Evolutionary conservation across 345 rosid species (phyloP), one percentile per base, ranked within the genome.

Genomic region (Pistacia integerrima): DNA sequence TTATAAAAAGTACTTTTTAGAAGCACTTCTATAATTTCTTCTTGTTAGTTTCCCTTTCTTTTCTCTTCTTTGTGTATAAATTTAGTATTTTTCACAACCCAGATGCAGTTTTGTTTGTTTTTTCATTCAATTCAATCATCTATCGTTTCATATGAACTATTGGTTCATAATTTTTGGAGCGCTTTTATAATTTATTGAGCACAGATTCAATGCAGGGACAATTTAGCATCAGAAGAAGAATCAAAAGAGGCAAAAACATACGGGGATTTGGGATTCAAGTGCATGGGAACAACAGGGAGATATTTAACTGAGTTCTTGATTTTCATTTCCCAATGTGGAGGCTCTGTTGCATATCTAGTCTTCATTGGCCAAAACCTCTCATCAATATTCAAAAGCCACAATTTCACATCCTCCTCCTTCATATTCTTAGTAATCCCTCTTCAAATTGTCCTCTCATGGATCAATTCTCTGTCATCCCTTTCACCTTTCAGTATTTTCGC

Each of bases 401-500:
- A 20, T 55, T 59, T 88, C 62, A 82, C 66, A 11, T 61, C 54
- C 78, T 70, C 85, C 3, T 81, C 90, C 25, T 92, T 80, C 82
- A 85, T 96, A 70, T 87, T 96, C 81, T 56, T 93, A 76, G 76
- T 93, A 35, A 93, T 89, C 70, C 98, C 99, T 0, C 64, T 93
- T 60, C 89, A 93, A 79, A 90, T 89, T 46, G 88, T 75, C 3
- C 83, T 96, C 69, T 92, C 97, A 0, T 96, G 97, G 97, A 89
- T 91, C 75, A 77, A 83, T 64, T 83, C 95, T 58, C 84, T 96
- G 51, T 92, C 97, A 12, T 83, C 97, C 25, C 80, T 96, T 20
- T 87, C 99, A 3, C 98, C 93, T 13, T 90, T 93, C 70, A 92
- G 97, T 80, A 88, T 92, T 69, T 92, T 93, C n/a, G 97, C 98